Percentiles rank a stretch among this genome's conserved stretches.
These are phyloP conservation scores for Aspergillus sp. DNA, from an alignment of 2,329 filamentous ascomycete species.

Conservation along the genomic window DNA sequence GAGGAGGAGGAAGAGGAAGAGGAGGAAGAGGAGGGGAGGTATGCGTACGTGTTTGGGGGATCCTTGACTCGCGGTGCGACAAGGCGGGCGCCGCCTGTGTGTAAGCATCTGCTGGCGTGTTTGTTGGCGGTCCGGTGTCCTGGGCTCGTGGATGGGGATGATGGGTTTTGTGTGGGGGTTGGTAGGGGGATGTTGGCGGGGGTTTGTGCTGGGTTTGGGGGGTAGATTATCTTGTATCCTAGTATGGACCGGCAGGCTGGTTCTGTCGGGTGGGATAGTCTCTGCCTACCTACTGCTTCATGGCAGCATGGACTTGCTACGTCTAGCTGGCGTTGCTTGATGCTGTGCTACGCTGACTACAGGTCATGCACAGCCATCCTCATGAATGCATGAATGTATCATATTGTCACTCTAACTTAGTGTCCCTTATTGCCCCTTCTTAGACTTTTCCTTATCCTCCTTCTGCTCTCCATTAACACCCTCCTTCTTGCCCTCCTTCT, in stretches of 20 bases:
- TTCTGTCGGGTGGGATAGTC: too few species aligned
- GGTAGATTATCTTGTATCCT: not conserved
- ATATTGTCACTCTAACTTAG: conserved; percentile 18
- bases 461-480: conserved; percentile 53
- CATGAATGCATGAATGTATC: conserved; percentile 11
- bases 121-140: conserved; percentile 67
- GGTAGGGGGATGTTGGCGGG: conserved; percentile 69
- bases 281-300: too few species aligned
- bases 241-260: too few species aligned
- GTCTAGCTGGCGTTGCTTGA: too few species aligned
- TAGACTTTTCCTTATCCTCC: conserved; percentile 58
- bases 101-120: conserved; percentile 88
- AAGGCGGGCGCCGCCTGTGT: conserved; percentile 47
- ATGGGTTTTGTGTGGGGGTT: conserved; percentile 44
- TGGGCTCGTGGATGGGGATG: conserved; percentile 57
- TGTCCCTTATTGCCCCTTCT: conserved; percentile 51
- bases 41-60: conserved; percentile 37
- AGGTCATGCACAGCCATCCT: too few species aligned
- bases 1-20: conserved; percentile 13
- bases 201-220: conserved; percentile 54
- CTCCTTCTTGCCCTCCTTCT: conserved; percentile 57
- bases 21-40: conserved; percentile 7
- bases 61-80: conserved; percentile 23
- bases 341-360: too few species aligned
- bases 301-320: too few species aligned